These are phyloP conservation scores for Fusarium sterilihyphosum DNA, from an alignment of 2,329 filamentous ascomycete species.

Conservation along the genomic window DNA sequence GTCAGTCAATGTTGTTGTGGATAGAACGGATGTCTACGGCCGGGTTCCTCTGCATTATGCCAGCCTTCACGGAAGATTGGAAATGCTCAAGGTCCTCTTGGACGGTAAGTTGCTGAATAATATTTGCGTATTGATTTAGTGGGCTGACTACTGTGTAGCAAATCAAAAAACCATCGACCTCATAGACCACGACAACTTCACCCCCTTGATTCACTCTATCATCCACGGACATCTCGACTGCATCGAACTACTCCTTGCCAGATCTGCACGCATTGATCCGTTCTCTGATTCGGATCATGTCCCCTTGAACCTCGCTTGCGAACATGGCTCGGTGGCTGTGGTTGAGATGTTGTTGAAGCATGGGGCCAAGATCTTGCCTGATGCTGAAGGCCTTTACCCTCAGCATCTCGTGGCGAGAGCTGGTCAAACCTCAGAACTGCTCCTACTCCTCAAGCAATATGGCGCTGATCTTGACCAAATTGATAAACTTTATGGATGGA, in stretches of 20 bases:
- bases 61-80: constrained; percentile 89
- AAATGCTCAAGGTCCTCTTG: constrained; percentile 81
- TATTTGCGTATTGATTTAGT: neutral
- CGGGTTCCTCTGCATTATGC: constrained; percentile 94
- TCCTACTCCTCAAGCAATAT: constrained; percentile 83
- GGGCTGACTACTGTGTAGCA: constrained; percentile 53
- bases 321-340: constrained; percentile 87
- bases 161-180: constrained; percentile 82
- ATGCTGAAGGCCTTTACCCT: constrained; percentile 96
- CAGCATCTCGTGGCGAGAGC: constrained; percentile 95
- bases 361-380: constrained; percentile 84
- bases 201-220: constrained; percentile 92
- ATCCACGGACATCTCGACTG: constrained; percentile 86
- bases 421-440: constrained; percentile 80
- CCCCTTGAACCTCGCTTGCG: constrained; percentile 92
- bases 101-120: constrained; percentile 56
- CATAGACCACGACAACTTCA: constrained; percentile 97
- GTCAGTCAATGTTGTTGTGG: constrained; percentile 78
- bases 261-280: constrained; percentile 86
- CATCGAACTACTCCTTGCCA: constrained; percentile 79
- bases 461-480: constrained; percentile 91
- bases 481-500: constrained; percentile 98
- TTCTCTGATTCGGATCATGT: constrained; percentile 90
- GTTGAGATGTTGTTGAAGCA: constrained; percentile 85
- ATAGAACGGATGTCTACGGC: constrained; percentile 90